Evolutionary conservation across 257 asterid genomes (phyloP).

Genomic region (Sherardia arvensis): DNA sequence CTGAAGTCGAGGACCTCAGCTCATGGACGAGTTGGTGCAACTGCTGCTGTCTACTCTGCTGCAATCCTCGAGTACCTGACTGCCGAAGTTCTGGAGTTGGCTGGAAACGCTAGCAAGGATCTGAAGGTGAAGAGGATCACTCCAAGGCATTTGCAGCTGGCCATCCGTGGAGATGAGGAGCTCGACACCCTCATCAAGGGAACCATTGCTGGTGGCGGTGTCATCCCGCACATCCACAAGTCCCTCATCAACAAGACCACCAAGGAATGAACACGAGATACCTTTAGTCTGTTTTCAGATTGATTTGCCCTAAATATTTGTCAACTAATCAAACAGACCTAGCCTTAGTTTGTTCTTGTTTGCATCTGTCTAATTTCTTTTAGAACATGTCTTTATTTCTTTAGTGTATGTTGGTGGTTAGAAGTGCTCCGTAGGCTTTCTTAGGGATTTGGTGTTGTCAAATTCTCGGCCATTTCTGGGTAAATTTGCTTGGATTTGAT

Average conservation of each 20-base stretch:
- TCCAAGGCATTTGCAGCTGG: conserved; percentile 84
- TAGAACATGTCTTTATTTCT: not conserved
- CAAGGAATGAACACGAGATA: conserved; percentile 66
- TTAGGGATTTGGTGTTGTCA: not conserved
- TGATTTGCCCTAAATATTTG: not conserved
- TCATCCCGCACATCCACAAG: conserved; percentile 95
- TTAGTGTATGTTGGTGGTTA: conserved; percentile 12
- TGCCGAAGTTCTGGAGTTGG: conserved; percentile 91
- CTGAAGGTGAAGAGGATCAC: conserved; percentile 92
- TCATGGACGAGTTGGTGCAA: conserved; percentile 91
- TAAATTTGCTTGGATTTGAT: conserved; percentile 8
- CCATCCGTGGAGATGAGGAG: conserved; percentile 96
- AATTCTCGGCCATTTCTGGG: not conserved
- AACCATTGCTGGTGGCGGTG: conserved; percentile 97
- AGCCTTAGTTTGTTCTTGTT: not conserved
- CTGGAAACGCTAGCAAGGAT: conserved; percentile 97
- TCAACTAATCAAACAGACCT: conserved; percentile 7
- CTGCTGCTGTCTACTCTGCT: conserved; percentile 91
- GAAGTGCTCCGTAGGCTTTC: not conserved
- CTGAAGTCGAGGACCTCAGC: conserved; percentile 76
- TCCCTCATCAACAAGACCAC: conserved; percentile 98
- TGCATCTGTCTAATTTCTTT: conserved; percentile 5
- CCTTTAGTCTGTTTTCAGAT: not conserved
- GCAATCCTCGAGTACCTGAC: conserved; percentile 87
- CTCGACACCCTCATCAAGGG: conserved; percentile 93